Percentiles rank a stretch among this genome's conserved stretches.
phyloP scores from a whole-genome alignment of 1,284 basidiomycete genomes.

The Psilocybe mexicana region DNA sequence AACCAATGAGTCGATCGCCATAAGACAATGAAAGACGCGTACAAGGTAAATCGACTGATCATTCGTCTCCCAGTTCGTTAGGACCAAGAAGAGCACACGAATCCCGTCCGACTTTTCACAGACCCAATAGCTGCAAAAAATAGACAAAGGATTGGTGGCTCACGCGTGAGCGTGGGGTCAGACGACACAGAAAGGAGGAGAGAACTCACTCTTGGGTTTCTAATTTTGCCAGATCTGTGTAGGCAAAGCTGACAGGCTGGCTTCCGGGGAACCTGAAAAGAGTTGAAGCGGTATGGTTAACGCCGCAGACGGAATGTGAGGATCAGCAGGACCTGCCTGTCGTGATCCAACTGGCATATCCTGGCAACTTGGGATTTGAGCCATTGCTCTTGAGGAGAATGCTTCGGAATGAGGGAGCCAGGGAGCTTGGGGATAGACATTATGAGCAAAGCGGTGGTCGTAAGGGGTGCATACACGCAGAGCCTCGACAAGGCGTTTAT shows the following conservation, averaged over 20 bases:
- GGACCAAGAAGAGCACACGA: slow-evolving; percentile 85
- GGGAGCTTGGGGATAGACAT: slow-evolving; percentile 63
- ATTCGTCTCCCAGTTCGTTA: slow-evolving; percentile 63
- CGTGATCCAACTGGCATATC: slow-evolving; percentile 60
- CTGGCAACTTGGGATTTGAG: slow-evolving; percentile 62
- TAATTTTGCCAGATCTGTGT: slow-evolving; percentile 69
- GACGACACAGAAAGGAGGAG: slow-evolving; percentile 6
- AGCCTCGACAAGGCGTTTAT: slow-evolving; percentile 18
- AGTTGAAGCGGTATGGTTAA: slow-evolving; percentile 14
- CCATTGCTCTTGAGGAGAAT: slow-evolving; percentile 61
- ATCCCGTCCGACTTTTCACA: slow-evolving; percentile 99
- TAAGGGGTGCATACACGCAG: slow-evolving; percentile 18
- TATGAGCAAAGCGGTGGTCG: slow-evolving; percentile 19
- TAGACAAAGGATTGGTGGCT: neutral
- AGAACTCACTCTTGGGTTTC: slow-evolving; percentile 81
- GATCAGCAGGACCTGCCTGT: slow-evolving; percentile 20
- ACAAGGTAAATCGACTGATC: slow-evolving; percentile 85
- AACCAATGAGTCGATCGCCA: neutral
- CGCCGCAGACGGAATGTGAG: slow-evolving; percentile 11
- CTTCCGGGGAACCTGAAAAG: slow-evolving; percentile 82
- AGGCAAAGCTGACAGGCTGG: slow-evolving; percentile 88
- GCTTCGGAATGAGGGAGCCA: slow-evolving; percentile 53
- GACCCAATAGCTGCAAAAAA: slow-evolving; percentile 85
- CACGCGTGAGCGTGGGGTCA: neutral
- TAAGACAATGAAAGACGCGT: slow-evolving; percentile 26